Conservation (phyloP, 306 rosid species). For the Lablab purpureus region DNA sequence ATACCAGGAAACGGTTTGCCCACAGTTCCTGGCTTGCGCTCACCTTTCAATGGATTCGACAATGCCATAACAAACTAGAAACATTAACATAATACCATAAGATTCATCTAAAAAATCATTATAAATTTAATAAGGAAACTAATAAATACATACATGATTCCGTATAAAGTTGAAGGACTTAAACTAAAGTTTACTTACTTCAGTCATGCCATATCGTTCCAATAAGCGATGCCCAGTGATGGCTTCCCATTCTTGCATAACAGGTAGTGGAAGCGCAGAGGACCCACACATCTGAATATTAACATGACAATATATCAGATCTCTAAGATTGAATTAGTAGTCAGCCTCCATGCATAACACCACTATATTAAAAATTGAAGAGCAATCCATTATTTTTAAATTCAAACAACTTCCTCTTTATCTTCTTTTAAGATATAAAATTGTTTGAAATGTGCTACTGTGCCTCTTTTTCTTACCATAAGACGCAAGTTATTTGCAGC, state of each 20-base stretch:
- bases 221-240: constrained; percentile 89
- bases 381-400: constrained; percentile 19
- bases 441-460: not conserved
- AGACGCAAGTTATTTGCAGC: constrained; percentile 92
- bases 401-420: not conserved
- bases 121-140: constrained; percentile 19
- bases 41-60: constrained; percentile 89
- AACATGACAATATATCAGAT: constrained; percentile 32
- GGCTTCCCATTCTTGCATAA: constrained; percentile 88
- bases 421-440: constrained; percentile 31
- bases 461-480: constrained; percentile 67
- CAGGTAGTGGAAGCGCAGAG: constrained; percentile 93
- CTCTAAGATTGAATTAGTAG: constrained; percentile 27
- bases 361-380: constrained; percentile 8
- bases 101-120: constrained; percentile 25
- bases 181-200: constrained; percentile 61
- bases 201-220: constrained; percentile 98
- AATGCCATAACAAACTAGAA: constrained; percentile 95
- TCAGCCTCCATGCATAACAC: constrained; percentile 29
- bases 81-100: constrained; percentile 39
- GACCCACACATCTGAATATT: constrained; percentile 92
- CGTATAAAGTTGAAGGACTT: constrained; percentile 33
- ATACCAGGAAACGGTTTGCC: constrained; percentile 96
- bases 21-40: constrained; percentile 88
- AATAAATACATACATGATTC: constrained; percentile 21